phyloP scores from a whole-genome alignment of 2,329 filamentous ascomycete genomes.

The Ophiosphaerella narmari region DNA sequence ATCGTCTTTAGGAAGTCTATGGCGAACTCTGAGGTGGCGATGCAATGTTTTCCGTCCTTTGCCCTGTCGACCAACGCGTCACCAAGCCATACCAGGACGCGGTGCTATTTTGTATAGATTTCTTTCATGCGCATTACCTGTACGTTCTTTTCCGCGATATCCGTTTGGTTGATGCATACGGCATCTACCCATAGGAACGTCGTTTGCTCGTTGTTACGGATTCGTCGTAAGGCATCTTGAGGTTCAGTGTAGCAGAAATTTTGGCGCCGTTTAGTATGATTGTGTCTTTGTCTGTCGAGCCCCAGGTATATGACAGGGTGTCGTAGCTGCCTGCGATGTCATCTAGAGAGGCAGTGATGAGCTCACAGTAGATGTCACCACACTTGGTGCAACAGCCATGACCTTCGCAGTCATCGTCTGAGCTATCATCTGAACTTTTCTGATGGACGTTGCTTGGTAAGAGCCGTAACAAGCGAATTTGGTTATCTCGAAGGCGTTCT shows the following conservation, averaged over 20 bases:
- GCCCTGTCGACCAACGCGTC: too few species aligned
- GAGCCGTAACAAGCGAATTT: background rate
- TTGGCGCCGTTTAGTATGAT: too few species aligned
- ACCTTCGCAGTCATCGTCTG: background rate
- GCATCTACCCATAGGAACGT: too few species aligned
- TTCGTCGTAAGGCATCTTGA: too few species aligned
- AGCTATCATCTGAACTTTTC: too few species aligned
- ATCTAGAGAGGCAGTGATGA: conserved; percentile 1
- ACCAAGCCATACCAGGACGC: conserved; percentile 7
- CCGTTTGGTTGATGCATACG: conserved; percentile 7
- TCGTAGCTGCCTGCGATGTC: conserved; percentile 1
- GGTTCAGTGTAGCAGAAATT: too few species aligned
- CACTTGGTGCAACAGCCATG: conserved; percentile 2
- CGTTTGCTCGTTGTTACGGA: too few species aligned
- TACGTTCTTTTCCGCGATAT: conserved; percentile 9
- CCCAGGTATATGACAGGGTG: too few species aligned
- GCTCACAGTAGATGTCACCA: conserved; percentile 4
- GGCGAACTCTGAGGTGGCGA: background rate
- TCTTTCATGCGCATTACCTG: conserved; percentile 18
- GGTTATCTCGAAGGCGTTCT: background rate
- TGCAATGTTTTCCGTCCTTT: background rate
- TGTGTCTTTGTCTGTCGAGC: too few species aligned
- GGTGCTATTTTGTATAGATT: conserved; percentile 11
- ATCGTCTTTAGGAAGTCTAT: background rate
- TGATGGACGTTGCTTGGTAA: background rate